These are phyloP conservation scores for Erodium trifolium DNA, from an alignment of 441 rosid genomes.

Conservation along the genomic window DNA sequence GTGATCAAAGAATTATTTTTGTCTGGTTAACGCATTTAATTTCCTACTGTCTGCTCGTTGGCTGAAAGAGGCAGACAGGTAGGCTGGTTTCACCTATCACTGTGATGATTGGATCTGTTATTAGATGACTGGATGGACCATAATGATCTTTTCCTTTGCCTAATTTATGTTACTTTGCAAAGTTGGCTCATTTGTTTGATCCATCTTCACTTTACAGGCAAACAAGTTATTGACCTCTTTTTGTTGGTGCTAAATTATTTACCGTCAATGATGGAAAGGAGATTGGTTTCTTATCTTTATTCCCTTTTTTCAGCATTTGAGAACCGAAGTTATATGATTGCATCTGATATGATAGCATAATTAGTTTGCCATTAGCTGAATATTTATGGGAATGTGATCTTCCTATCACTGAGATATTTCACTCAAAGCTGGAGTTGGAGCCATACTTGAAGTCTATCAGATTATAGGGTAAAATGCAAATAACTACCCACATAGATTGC, in stretches of 20 bases:
- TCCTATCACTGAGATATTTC: too few relatives aligned
- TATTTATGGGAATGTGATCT: too few relatives aligned
- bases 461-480: too few relatives aligned
- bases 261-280: constrained; percentile 7
- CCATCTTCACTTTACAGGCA: constrained; percentile 16
- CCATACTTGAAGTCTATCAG: too few relatives aligned
- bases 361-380: too few relatives aligned
- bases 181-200: constrained; percentile 14
- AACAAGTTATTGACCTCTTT: constrained; percentile 4
- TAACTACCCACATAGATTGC: too few relatives aligned
- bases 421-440: too few relatives aligned
- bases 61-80: constrained; percentile 30
- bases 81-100: constrained; percentile 20
- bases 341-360: too few relatives aligned
- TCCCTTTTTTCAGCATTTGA: constrained; percentile 14
- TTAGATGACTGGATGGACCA: constrained; percentile 25
- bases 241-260: not conserved
- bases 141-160: constrained; percentile 22
- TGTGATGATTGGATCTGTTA: constrained; percentile 21
- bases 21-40: constrained; percentile 13
- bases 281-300: not conserved
- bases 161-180: constrained; percentile 21
- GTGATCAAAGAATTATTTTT: constrained; percentile 10
- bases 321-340: constrained; percentile 18
- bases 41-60: constrained; percentile 28